Evolutionary conservation across 2,329 filamentous ascomycete species (phyloP).

Genomic region (Neofusicoccum laricinum): DNA sequence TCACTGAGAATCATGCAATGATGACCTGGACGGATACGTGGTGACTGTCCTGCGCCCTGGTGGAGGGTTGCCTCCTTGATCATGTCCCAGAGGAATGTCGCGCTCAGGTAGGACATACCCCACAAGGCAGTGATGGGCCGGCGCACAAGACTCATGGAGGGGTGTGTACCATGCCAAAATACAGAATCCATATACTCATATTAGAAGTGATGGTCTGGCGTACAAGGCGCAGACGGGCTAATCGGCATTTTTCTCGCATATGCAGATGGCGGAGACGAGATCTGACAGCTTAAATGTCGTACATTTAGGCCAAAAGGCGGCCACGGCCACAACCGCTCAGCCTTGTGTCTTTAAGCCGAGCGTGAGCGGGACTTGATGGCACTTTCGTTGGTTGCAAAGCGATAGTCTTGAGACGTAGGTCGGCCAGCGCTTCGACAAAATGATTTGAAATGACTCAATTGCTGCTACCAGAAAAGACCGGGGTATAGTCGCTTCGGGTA

Average conservation of each 20-base stretch:
- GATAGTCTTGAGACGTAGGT: neutral
- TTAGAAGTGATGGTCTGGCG: neutral
- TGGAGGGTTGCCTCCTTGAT: neutral
- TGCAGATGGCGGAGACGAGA: neutral
- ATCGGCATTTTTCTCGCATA: neutral
- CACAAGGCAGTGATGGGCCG: neutral
- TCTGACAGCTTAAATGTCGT: neutral
- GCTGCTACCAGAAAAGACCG: conserved; percentile 15
- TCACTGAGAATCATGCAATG: neutral
- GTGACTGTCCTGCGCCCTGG: neutral
- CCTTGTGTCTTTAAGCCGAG: neutral
- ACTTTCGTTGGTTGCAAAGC: neutral
- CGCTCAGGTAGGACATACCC: neutral
- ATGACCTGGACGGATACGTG: neutral
- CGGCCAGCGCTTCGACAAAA: neutral
- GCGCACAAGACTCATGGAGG: neutral
- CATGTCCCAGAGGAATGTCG: neutral
- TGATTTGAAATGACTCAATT: conserved; percentile 1
- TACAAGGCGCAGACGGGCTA: neutral
- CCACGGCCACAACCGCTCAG: neutral
- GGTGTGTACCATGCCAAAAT: neutral
- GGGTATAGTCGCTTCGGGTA: conserved; percentile 15
- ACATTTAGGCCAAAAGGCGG: neutral
- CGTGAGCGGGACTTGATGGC: neutral
- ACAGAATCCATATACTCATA: neutral